A percentile compares a stretch with the other conserved stretches of the same genome.
Conservation (phyloP, 2,329 filamentous ascomycete genomes). For the Hirsutella rhossiliensis region DNA sequence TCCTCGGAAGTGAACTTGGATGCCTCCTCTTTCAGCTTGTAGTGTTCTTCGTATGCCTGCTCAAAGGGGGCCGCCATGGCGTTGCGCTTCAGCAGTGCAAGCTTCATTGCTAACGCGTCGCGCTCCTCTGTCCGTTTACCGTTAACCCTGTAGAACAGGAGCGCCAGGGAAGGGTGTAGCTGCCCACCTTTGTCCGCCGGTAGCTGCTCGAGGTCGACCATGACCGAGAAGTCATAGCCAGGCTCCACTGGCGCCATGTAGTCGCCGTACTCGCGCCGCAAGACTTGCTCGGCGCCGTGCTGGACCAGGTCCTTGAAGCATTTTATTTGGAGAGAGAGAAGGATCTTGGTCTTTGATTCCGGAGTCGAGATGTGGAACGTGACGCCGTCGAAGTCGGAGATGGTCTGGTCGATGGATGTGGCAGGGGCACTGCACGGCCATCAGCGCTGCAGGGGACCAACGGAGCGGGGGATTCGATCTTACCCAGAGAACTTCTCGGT, state of each 20-base stretch:
- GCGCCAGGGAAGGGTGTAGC: background rate
- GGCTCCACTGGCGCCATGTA: constrained; percentile 81
- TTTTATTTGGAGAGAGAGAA: constrained; percentile 88
- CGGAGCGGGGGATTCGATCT: background rate
- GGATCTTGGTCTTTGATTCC: constrained; percentile 84
- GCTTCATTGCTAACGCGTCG: constrained; percentile 75
- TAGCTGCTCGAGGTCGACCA: constrained; percentile 78
- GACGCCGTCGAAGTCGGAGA: constrained; percentile 98
- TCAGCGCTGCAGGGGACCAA: constrained; percentile 14
- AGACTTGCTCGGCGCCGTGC: constrained; percentile 84
- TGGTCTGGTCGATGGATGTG: constrained; percentile 88
- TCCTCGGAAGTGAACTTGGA: constrained; percentile 89
- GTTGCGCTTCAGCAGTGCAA: constrained; percentile 91
- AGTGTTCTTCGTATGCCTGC: constrained; percentile 89
- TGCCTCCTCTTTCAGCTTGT: constrained; percentile 73
- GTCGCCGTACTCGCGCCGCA: constrained; percentile 86
- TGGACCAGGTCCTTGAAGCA: constrained; percentile 87
- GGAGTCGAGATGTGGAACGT: constrained; percentile 98
- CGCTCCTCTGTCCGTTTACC: constrained; percentile 49
- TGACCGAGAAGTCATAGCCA: constrained; percentile 92
- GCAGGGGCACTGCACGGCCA: constrained; percentile 58
- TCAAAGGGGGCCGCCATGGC: constrained; percentile 98
- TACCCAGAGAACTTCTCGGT: constrained; percentile 90
- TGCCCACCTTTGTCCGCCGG: constrained; percentile 61
- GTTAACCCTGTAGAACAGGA: background rate